Evolutionary conservation across 176 grass and related monocot genomes (phyloP), one percentile per base, ranked within the genome.

Genomic region (Tuctoria greenei): DNA sequence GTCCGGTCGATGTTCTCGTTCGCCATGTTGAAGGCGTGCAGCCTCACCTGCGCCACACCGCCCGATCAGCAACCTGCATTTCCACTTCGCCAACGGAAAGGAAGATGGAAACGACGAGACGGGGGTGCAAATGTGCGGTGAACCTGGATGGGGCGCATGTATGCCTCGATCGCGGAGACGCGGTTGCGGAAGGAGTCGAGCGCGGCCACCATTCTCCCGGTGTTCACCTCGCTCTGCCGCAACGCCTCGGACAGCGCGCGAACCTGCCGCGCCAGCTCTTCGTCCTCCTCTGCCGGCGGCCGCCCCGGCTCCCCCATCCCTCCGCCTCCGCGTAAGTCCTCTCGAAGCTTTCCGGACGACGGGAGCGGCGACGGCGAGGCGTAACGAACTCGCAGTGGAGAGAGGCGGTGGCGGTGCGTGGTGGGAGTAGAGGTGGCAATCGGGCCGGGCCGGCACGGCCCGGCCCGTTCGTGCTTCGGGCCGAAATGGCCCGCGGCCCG

Each of bases 1-100:
- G 86, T 83, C 77, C 81, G 86, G 42, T 93, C 88, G 73, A 97
- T 85, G 69, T 91, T 97, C 78, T 78, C 83, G n/a, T 83, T 81
- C 41, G 90, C 90, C 90, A 74, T 89, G 50, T 81, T 44, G 56
- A 78, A 75, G 63, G 86, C 88, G 45, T 91, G 83, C 44, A 43
- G 83, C 76, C 88, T 88, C 81, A 89, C 81, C 93, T 97, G 77
- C 65, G 78, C 20, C 20, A 8, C 54, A 42, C 35, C 23, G 56
- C 2, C 47, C 59, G 52, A 40, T 50, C 47, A 60, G 61, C 18
- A 6, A 61, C 39, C 55, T 36, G 55, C 42, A 15, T 42, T 68
- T 26, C 45, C 10, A 40, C 3, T 11, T 10, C 5, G 21, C 18
- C 20, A 51, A 15, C n/a, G 11, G 42, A 71, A 58, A 11, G 4